Evolutionary conservation across 164 flowering plant species (phyloP).

Genomic region (Annona squamosa): DNA sequence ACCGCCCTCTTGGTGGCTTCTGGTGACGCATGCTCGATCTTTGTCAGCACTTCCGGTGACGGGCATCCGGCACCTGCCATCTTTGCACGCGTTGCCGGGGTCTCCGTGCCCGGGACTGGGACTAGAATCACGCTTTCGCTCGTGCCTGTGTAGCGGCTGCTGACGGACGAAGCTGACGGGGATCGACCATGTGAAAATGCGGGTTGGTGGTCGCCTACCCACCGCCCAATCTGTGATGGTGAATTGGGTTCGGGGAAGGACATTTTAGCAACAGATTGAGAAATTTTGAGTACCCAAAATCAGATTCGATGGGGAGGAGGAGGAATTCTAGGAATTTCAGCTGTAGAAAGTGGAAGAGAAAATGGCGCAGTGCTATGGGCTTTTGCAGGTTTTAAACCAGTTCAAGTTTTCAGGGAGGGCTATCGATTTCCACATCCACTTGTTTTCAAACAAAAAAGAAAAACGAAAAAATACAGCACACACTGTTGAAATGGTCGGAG

Average conservation of each 20-base stretch:
- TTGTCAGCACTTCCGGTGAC: conserved; percentile 8
- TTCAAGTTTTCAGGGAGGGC: no score
- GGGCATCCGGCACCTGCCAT: conserved; percentile 1
- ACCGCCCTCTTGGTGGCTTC: conserved; percentile 13
- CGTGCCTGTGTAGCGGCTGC: neutral
- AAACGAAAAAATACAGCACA: no score
- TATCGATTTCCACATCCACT: neutral
- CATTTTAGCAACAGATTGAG: neutral
- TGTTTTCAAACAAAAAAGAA: no score
- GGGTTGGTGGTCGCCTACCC: conserved; percentile 1
- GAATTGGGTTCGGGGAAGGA: neutral
- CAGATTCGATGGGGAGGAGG: neutral
- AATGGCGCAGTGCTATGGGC: no score
- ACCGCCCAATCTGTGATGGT: neutral
- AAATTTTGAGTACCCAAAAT: neutral
- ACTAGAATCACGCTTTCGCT: conserved; percentile 1
- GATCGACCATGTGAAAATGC: neutral
- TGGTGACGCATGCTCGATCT: conserved; percentile 15
- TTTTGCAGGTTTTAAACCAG: neutral
- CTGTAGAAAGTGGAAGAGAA: neutral
- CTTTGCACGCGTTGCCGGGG: conserved; percentile 2
- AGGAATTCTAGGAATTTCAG: neutral
- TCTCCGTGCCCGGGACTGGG: conserved; percentile 1
- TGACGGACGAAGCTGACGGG: neutral
- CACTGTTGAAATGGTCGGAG: no score